phyloP scores from a whole-genome alignment of 129 eudicot species.

The Erigeron canadensis region DNA sequence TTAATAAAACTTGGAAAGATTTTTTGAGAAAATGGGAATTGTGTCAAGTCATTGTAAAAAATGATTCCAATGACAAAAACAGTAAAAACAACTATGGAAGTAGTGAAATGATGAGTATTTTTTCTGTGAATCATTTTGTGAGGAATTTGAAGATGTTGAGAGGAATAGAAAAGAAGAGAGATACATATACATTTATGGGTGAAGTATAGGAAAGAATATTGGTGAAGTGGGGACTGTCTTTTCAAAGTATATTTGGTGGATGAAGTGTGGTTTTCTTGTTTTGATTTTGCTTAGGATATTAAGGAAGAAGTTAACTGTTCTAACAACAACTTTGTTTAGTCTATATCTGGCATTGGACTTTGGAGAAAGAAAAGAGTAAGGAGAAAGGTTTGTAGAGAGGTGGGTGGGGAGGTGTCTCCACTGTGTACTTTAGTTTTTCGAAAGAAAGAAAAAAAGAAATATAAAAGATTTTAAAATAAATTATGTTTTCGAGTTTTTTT shows the following conservation, averaged over 20 bases:
- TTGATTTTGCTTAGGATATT: not conserved
- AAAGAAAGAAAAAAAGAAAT: no score
- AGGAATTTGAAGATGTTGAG: conserved; percentile 32
- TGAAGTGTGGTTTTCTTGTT: not conserved
- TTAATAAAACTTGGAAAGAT: conserved; percentile 7
- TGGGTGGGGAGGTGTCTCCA: conserved; percentile 6
- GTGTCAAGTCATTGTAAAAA: conserved; percentile 74
- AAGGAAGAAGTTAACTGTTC: not conserved
- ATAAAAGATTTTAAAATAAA: no score
- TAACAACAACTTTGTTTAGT: not conserved
- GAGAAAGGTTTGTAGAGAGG: conserved; percentile 22
- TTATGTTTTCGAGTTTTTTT: no score
- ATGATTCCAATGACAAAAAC: conserved; percentile 61
- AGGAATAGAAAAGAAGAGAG: not conserved
- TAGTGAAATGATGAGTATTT: conserved; percentile 51
- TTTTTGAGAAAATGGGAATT: conserved; percentile 46
- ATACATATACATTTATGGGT: conserved; percentile 31
- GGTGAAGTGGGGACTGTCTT: conserved; percentile 73
- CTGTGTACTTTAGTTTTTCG: no score
- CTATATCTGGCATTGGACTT: conserved; percentile 11
- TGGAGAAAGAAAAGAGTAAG: conserved; percentile 32
- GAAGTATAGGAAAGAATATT: conserved; percentile 30
- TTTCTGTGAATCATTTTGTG: conserved; percentile 54
- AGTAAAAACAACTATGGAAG: conserved; percentile 52
- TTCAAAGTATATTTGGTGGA: conserved; percentile 23